Evolutionary conservation across 805 yeast species (phyloP).

Genomic region (Kluyveromyces lactis): DNA sequence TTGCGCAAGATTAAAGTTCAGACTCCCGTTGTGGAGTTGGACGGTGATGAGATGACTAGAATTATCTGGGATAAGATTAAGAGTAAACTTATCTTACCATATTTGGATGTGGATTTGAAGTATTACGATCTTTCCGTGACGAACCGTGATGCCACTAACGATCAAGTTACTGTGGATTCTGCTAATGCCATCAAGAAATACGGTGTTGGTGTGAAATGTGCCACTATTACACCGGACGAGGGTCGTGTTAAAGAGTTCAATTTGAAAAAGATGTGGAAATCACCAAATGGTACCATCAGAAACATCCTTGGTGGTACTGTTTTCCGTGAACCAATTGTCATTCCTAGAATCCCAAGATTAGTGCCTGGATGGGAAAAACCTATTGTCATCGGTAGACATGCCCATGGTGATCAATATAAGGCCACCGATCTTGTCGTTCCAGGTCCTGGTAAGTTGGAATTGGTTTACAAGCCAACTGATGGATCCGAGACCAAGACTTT

Average conservation of each 20-base stretch:
- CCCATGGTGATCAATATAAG: constrained; percentile 78
- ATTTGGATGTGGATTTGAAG: constrained; percentile 62
- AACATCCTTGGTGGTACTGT: constrained; percentile 78
- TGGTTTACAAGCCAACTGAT: constrained; percentile 56
- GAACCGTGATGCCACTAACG: constrained; percentile 62
- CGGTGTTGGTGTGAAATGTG: constrained; percentile 80
- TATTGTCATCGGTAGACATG: constrained; percentile 79
- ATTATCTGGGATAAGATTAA: constrained; percentile 75
- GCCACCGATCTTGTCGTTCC: constrained; percentile 67
- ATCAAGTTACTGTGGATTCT: constrained; percentile 68
- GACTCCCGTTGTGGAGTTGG: constrained; percentile 69
- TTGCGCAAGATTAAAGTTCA: constrained; percentile 58
- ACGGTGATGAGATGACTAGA: constrained; percentile 84
- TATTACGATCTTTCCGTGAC: constrained; percentile 68
- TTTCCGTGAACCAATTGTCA: constrained; percentile 76
- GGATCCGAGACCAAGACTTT: constrained; percentile 38
- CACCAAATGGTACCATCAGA: constrained; percentile 80
- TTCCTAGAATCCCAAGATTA: constrained; percentile 67
- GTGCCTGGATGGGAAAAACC: constrained; percentile 79
- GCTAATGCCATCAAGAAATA: constrained; percentile 66
- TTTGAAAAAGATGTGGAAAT: constrained; percentile 74
- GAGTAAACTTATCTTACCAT: constrained; percentile 57
- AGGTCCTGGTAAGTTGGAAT: constrained; percentile 51
- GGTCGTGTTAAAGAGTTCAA: constrained; percentile 66
- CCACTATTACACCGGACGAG: constrained; percentile 81